Conservation (phyloP, 2,329 filamentous ascomycete species). For the Alternaria infectoria region DNA sequence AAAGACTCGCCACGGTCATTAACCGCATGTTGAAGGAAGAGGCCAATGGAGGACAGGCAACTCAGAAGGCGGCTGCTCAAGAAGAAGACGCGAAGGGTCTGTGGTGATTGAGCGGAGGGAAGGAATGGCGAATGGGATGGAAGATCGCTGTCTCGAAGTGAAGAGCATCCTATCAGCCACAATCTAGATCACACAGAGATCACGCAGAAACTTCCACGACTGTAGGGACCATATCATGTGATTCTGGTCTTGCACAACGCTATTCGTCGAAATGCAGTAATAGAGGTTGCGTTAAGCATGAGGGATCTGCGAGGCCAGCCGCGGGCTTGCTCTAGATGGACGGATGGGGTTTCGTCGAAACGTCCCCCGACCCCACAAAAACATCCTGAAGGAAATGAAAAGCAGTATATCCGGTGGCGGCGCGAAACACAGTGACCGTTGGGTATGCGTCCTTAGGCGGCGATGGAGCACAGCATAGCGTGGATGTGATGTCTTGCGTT, state of each 20-base stretch:
- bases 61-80: conserved; percentile 17
- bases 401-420: conserved; percentile 6
- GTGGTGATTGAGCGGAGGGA: conserved; percentile 29
- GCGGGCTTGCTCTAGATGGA: not conserved
- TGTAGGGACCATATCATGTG: not conserved
- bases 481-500: not conserved
- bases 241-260: not conserved
- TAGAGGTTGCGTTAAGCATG: conserved; percentile 28
- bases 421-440: conserved; percentile 6
- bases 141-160: not conserved
- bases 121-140: not conserved
- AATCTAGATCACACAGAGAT: not conserved
- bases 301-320: conserved; percentile 16
- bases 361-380: conserved; percentile 8
- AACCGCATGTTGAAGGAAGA: conserved; percentile 45
- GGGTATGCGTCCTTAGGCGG: conserved; percentile 6
- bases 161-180: not conserved
- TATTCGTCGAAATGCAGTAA: conserved; percentile 15
- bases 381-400: conserved; percentile 16
- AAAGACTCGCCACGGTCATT: conserved; percentile 64
- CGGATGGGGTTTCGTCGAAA: conserved; percentile 19
- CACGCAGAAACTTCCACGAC: not conserved
- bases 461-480: conserved; percentile 19
- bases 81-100: conserved; percentile 36
- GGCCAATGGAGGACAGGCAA: conserved; percentile 20